Percentiles rank a stretch among this genome's conserved stretches.
These are phyloP conservation scores for Daldinia caldariorum DNA, from an alignment of 495 filamentous ascomycete species.

Conservation along the genomic window DNA sequence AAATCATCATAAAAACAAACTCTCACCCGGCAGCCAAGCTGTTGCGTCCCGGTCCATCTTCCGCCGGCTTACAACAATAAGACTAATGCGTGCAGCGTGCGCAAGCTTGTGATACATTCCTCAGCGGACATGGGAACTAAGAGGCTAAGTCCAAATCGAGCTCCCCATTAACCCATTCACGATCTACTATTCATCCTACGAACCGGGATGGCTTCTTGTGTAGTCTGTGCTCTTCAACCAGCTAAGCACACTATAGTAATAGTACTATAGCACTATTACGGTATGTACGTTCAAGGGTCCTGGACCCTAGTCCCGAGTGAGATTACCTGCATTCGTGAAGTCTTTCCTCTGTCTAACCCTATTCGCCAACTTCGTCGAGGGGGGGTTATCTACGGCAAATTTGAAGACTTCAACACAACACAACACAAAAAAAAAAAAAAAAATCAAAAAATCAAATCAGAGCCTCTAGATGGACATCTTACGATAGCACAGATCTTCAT, in stretches of 20 bases:
- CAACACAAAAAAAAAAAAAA: no score
- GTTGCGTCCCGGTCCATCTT: conserved; percentile 43
- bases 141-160: conserved; percentile 31
- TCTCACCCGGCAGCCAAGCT: conserved; percentile 43
- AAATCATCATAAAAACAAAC: conserved; percentile 45
- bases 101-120: conserved; percentile 28
- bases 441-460: conserved; percentile 37
- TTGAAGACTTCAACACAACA: conserved; percentile 19
- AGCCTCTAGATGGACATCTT: conserved; percentile 28
- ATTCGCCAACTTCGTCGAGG: conserved; percentile 39
- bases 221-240: conserved; percentile 22
- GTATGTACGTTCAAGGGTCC: conserved; percentile 25
- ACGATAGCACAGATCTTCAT: conserved; percentile 34
- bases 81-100: background rate
- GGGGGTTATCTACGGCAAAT: conserved; percentile 32
- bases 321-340: conserved; percentile 42
- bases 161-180: conserved; percentile 29
- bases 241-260: no score
- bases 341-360: conserved; percentile 37
- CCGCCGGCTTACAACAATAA: conserved; percentile 34
- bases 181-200: conserved; percentile 36
- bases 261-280: no score
- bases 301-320: conserved; percentile 26
- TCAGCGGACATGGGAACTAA: conserved; percentile 17
- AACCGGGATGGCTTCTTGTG: conserved; percentile 23